phyloP scores from a whole-genome alignment of 768 basidiomycete species.

The Cystoderma amianthinum region DNA sequence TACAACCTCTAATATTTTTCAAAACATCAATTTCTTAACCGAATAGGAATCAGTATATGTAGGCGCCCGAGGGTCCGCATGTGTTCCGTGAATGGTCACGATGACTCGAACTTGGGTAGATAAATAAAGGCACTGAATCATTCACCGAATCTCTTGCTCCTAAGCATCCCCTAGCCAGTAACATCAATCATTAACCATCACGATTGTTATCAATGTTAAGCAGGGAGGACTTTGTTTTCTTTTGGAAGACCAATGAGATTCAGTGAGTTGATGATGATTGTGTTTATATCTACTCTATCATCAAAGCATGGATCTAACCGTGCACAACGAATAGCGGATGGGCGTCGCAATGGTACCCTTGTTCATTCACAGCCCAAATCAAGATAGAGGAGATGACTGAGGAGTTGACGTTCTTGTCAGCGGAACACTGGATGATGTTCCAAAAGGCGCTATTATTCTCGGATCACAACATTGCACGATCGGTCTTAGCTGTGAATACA shows the following conservation, averaged over 20 bases:
- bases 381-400: constrained; percentile 20
- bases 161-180: too few species aligned
- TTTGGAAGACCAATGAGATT: constrained; percentile 34
- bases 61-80: constrained; percentile 7
- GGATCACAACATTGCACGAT: constrained; percentile 32
- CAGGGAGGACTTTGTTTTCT: constrained; percentile 33
- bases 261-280: constrained; percentile 22
- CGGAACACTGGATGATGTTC: constrained; percentile 69
- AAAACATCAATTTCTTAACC: neutral
- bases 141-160: too few species aligned
- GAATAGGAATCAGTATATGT: too few species aligned
- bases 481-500: constrained; percentile 29
- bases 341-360: constrained; percentile 43
- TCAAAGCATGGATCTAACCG: neutral
- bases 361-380: constrained; percentile 34
- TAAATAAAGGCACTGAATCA: too few species aligned
- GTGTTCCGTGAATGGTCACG: too few species aligned
- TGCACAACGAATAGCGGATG: constrained; percentile 26
- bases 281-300: neutral
- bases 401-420: constrained; percentile 31
- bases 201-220: constrained; percentile 12
- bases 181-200: too few species aligned
- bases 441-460: constrained; percentile 52
- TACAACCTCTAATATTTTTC: neutral
- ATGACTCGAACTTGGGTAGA: too few species aligned